Evolutionary conservation across 352 stramenopile genomes (phyloP), one percentile per base, ranked within the genome.

Genomic region (Phytophthora multivora): DNA sequence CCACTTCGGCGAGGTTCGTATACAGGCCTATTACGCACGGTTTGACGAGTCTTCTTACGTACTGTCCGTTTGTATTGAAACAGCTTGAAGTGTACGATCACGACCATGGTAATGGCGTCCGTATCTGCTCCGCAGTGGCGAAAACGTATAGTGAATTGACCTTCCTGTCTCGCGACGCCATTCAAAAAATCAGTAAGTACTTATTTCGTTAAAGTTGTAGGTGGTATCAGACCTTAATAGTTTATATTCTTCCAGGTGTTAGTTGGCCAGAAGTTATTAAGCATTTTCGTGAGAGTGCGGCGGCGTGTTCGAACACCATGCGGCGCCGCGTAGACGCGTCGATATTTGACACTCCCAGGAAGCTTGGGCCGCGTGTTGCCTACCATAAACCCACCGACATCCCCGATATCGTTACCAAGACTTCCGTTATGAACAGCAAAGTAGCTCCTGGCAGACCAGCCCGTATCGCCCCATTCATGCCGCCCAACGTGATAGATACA

Each of bases 11-110:
- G 86, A 95, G 76, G 79, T 87, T 62, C 10, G 67, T 59, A 16
- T 33, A 12, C 9, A 33, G 28, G 26, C 26, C 9, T 31, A 11
- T 33, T 33, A 13, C 9, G 10, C 10, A 4, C 28, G 9, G 10
- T 12, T 23, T 43, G n/a, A 12, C 8, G 2, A 21, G 26, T 43
- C 25, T n/a, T 11, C 31, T 35, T 36, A n/a, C 15, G 4, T 21
- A 46, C 30, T 47, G 19, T 30, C 54, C 41, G 11, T 28, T 35
- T 16, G 25, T 46, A 26, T 59, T 36, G 9, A 28, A 57, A 39
- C 45, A 90, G 75, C 65, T 95, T n/a, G 86, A 95, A 62, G 74
- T 95, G 16, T 95, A 92, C 48, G 83, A 93, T 46, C 73, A 86
- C 28, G 61, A 89, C 4, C 79, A 91, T 41, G 86, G 84, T 31